Base-by-base conservation (phyloP, 371 early-diverging fungal species). In the Syncephalastrum contaminatum region DNA sequence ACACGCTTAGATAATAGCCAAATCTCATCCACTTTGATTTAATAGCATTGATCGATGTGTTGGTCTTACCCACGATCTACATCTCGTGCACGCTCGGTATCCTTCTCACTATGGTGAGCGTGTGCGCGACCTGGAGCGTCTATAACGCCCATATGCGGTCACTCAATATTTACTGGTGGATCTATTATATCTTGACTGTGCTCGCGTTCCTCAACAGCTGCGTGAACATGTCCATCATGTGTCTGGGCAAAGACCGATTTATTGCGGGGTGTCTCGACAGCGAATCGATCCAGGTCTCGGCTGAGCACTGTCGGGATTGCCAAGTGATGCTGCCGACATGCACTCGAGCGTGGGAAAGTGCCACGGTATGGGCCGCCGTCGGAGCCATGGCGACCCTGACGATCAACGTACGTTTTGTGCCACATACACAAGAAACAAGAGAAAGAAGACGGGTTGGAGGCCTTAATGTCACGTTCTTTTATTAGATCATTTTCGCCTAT, bases 111-210 rank as follows among this genome's bases (percentile, higher is more conserved):
- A 39, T 36, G 5, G 47, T 51, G 42, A 60, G 66, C 36, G 50
- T 53, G 18, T 59, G 54, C 48, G 55, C 60, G 3, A 65, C 69
- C 12, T 60, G 59, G 58, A 54, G 58, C 30, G 60, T 61, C 1
- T 65, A 62, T 22, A 59, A 65, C 43, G 67, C 44, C n/a, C 60
- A 57, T 24, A 14, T 60, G 15, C 47, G 36, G 18, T 46, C 50
- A 14, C 41, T 70, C 1, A 66, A 58, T 43, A 53, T 63, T 19
- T 51, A 57, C 42, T 70, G 70, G 70, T 70, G 70, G 70, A 30
- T 66, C 5, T 70, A 63, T 43, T 70, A 66, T 22, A 45, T 22
- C 0, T 43, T 70, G 39, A 70, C 63, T 1, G 53, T 70, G 6
- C 42, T 59, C 19, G 57, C 50, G 21, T 70, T 66, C 44, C 46